A percentile compares a stretch with the other conserved stretches of the same genome.
These are phyloP conservation scores for Clathrospora elynae DNA, from an alignment of 2,329 filamentous ascomycete species.

Conservation along the genomic window DNA sequence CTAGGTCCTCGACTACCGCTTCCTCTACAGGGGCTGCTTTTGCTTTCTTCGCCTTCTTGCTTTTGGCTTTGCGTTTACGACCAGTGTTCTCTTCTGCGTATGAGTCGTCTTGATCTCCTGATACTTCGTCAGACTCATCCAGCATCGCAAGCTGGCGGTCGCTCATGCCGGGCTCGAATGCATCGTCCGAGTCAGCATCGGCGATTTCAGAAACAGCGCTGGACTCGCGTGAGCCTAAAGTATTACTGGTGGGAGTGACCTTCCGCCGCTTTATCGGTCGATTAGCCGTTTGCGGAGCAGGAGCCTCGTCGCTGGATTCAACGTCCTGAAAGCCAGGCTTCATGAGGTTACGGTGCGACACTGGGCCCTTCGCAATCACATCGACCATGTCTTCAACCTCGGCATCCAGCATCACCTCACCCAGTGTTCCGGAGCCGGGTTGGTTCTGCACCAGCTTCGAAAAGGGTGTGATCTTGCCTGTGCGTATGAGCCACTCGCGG, in stretches of 20 bases:
- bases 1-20: slow-evolving; percentile 58
- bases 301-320: slow-evolving; percentile 34
- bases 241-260: slow-evolving; percentile 16
- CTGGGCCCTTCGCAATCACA: slow-evolving; percentile 47
- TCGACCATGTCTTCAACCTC: slow-evolving; percentile 69
- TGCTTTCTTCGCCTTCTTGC: slow-evolving; percentile 34
- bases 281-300: slow-evolving; percentile 36
- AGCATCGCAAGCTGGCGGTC: slow-evolving; percentile 49
- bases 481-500: slow-evolving; percentile 89
- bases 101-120: slow-evolving; percentile 48
- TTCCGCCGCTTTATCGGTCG: slow-evolving; percentile 51
- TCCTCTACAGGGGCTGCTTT: slow-evolving; percentile 28
- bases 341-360: slow-evolving; percentile 56
- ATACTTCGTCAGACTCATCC: slow-evolving; percentile 47
- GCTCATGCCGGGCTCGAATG: slow-evolving; percentile 48
- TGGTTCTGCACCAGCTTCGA: slow-evolving; percentile 73
- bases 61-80: slow-evolving; percentile 47
- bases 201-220: slow-evolving; percentile 26
- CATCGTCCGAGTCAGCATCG: slow-evolving; percentile 49
- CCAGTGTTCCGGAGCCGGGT: slow-evolving; percentile 70
- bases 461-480: slow-evolving; percentile 97
- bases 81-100: slow-evolving; percentile 47
- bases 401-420: slow-evolving; percentile 78
- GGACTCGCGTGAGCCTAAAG: slow-evolving; percentile 18
- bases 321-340: slow-evolving; percentile 54